These are phyloP conservation scores for Xanthoconium purpureum DNA, from an alignment of 768 basidiomycete species.

Conservation along the genomic window DNA sequence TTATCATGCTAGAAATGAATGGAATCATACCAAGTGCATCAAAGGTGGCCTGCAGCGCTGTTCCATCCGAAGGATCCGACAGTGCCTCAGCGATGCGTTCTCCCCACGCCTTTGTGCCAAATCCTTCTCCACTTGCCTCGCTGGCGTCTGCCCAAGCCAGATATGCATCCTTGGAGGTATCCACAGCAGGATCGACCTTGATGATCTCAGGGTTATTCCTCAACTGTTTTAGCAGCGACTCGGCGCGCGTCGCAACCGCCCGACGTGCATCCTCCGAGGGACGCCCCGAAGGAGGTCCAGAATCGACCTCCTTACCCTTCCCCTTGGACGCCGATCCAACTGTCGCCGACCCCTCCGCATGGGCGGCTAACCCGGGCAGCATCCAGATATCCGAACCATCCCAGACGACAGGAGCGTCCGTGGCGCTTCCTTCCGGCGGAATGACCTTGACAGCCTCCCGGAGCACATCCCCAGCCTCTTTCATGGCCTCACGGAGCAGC, in stretches of 20 bases:
- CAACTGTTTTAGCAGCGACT: conserved; percentile 70
- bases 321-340: conserved; percentile 25
- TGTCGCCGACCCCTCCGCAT: conserved; percentile 15
- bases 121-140: conserved; percentile 55
- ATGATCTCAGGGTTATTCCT: conserved; percentile 73
- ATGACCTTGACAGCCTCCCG: conserved; percentile 91
- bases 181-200: conserved; percentile 68
- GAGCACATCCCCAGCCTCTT: conserved; percentile 77
- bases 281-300: conserved; percentile 26
- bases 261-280: conserved; percentile 41
- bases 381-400: conserved; percentile 89
- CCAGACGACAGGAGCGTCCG: conserved; percentile 52
- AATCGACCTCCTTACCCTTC: conserved; percentile 36
- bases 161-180: conserved; percentile 56
- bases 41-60: conserved; percentile 48
- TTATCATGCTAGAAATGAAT: conserved; percentile 4
- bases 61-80: conserved; percentile 50
- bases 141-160: conserved; percentile 57
- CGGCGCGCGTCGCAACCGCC: conserved; percentile 70
- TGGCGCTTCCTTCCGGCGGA: conserved; percentile 61
- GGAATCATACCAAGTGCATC: conserved; percentile 55
- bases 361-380: conserved; percentile 42
- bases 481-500: conserved; percentile 63
- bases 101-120: conserved; percentile 49
- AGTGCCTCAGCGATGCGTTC: conserved; percentile 47